These are phyloP conservation scores for Plasmodium cynomolgi DNA, from an alignment of 169 alveolate species.

Conservation along the genomic window DNA sequence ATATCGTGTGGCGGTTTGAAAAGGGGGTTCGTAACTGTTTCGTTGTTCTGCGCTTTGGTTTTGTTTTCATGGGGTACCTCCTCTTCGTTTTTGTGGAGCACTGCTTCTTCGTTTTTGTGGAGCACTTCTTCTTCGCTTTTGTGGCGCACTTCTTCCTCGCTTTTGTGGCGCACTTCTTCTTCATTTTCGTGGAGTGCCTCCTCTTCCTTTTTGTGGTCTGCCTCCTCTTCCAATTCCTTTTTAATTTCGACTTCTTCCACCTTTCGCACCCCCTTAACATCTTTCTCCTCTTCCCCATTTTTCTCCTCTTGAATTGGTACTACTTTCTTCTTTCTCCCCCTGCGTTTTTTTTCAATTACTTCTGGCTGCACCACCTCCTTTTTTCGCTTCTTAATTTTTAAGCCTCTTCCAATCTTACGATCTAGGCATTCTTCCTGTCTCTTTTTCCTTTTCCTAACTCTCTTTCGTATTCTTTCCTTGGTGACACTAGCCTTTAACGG, in stretches of 20 bases:
- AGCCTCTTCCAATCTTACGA: neutral
- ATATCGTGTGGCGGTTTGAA: neutral
- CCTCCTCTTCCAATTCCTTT: neutral
- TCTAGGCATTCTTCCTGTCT: neutral
- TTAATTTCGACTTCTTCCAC: neutral
- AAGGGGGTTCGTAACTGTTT: neutral
- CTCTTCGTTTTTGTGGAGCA: neutral
- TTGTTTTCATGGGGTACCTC: neutral
- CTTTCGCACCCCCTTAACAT: neutral
- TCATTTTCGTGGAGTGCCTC: neutral
- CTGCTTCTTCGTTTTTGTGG: neutral
- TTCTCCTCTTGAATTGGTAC: neutral
- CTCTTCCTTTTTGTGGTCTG: neutral
- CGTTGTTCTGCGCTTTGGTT: neutral
- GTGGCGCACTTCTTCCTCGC: neutral
- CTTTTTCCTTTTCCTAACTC: neutral
- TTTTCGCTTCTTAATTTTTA: neutral
- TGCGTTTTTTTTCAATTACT: neutral
- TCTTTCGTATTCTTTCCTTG: neutral
- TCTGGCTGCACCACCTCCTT: neutral
- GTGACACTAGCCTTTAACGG: neutral
- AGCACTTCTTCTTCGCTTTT: neutral
- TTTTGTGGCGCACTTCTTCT: neutral
- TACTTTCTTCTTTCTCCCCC: neutral
- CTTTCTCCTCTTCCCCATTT: neutral